These are phyloP conservation scores for Yarrowia alimentaria DNA, from an alignment of 805 yeast species.

Conservation along the genomic window DNA sequence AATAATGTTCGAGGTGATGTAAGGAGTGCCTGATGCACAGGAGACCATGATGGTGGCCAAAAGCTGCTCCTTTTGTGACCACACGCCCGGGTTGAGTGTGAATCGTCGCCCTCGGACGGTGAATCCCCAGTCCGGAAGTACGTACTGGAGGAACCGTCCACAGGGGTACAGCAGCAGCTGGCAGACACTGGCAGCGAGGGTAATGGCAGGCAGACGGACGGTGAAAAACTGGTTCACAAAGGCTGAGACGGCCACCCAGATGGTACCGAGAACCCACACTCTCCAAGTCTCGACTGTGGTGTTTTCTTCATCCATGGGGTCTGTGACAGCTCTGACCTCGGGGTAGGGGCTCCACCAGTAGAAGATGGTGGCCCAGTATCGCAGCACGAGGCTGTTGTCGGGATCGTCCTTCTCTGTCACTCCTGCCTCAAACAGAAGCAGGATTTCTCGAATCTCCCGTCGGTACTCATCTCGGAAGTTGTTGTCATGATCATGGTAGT, in stretches of 20 bases:
- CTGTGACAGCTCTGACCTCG: slow-evolving; percentile 54
- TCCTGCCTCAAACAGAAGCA: slow-evolving; percentile 7
- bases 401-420: not conserved
- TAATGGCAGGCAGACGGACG: slow-evolving; percentile 51
- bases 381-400: not conserved
- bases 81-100: slow-evolving; percentile 61
- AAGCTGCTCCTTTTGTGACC: slow-evolving; percentile 66
- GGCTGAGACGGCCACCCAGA: slow-evolving; percentile 55
- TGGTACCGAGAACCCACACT: slow-evolving; percentile 50
- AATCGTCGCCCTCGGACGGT: slow-evolving; percentile 43
- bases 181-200: slow-evolving; percentile 50
- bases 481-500: slow-evolving; percentile 49
- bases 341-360: slow-evolving; percentile 46
- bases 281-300: slow-evolving; percentile 52
- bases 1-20: slow-evolving; percentile 32
- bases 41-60: slow-evolving; percentile 47
- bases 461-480: slow-evolving; percentile 46
- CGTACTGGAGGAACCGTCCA: slow-evolving; percentile 40
- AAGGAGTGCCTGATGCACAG: slow-evolving; percentile 36
- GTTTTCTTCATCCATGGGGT: slow-evolving; percentile 46
- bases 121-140: slow-evolving; percentile 41
- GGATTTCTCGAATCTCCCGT: not conserved
- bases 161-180: slow-evolving; percentile 59
- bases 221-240: slow-evolving; percentile 50
- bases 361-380: slow-evolving; percentile 34